Percentiles rank a stretch among this genome's conserved stretches.
phyloP scores from a whole-genome alignment of 306 rosid species.

The Betula pendula region DNA sequence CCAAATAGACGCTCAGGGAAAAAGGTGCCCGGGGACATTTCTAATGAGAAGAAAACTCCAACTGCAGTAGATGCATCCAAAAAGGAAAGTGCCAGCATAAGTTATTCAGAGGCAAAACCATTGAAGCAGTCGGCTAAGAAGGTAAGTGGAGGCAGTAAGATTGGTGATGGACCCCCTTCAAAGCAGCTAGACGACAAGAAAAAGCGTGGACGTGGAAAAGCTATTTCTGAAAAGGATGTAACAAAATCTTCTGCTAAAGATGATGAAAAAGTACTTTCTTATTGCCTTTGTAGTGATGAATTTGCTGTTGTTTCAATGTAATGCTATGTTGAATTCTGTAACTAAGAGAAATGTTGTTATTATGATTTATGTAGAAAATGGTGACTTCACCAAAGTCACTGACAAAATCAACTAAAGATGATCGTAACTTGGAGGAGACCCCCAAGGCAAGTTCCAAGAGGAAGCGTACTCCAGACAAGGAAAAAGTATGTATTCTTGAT shows the following conservation, averaged over 20 bases:
- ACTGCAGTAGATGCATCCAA: constrained; percentile 36
- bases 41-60: constrained; percentile 48
- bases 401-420: constrained; percentile 50
- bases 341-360: constrained; percentile 5
- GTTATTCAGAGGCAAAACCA: constrained; percentile 51
- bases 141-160: constrained; percentile 45
- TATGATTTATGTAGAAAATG: constrained; percentile 42
- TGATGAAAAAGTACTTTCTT: constrained; percentile 52
- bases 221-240: constrained; percentile 34
- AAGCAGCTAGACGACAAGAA: constrained; percentile 55
- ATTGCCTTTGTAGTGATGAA: not conserved
- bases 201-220: constrained; percentile 46
- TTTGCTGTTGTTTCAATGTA: not conserved
- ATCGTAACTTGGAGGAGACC: constrained; percentile 43
- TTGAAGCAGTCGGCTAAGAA: constrained; percentile 58
- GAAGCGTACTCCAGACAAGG: constrained; percentile 65
- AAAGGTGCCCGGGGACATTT: constrained; percentile 36
- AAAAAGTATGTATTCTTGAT: constrained; percentile 41
- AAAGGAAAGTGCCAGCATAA: constrained; percentile 50
- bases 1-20: constrained; percentile 43
- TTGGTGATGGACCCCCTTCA: constrained; percentile 45
- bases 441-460: constrained; percentile 65
- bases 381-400: constrained; percentile 47
- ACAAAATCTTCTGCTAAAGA: constrained; percentile 47
- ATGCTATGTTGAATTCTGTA: constrained; percentile 1